A percentile compares a stretch with the other conserved stretches of the same genome.
Conservation (phyloP, 495 filamentous ascomycete genomes). For the Annulohypoxylon nitens region DNA sequence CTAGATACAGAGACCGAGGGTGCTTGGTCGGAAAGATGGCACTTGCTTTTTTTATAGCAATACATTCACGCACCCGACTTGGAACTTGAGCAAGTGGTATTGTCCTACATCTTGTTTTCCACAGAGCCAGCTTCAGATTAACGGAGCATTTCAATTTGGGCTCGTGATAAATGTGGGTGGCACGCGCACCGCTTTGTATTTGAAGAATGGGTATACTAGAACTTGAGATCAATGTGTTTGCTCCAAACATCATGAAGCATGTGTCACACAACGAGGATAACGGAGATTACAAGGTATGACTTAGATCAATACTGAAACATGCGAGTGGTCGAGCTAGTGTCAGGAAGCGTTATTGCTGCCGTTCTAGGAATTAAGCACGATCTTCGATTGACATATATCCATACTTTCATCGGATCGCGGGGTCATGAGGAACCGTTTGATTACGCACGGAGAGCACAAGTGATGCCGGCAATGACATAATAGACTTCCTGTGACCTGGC, state of each 20-base stretch:
- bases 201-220: slow-evolving; percentile 21
- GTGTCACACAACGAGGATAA: slow-evolving; percentile 29
- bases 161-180: slow-evolving; percentile 11
- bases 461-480: background rate
- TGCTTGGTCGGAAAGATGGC: slow-evolving; percentile 22
- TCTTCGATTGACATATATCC: background rate
- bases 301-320: slow-evolving; percentile 40
- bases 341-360: slow-evolving; percentile 42
- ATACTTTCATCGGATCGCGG: slow-evolving; percentile 7
- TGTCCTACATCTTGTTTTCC: slow-evolving; percentile 12
- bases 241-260: slow-evolving; percentile 37
- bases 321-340: slow-evolving; percentile 34
- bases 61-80: background rate
- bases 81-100: slow-evolving; percentile 3
- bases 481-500: background rate
- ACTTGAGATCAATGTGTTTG: slow-evolving; percentile 37
- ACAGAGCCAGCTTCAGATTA: slow-evolving; percentile 29
- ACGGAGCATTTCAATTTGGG: slow-evolving; percentile 36
- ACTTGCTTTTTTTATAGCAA: slow-evolving; percentile 32
- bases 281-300: slow-evolving; percentile 48
- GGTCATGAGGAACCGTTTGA: slow-evolving; percentile 9
- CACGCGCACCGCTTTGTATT: slow-evolving; percentile 29
- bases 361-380: background rate
- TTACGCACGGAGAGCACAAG: background rate
- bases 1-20: slow-evolving; percentile 4